phyloP scores from a whole-genome alignment of 2,329 filamentous ascomycete species.

The Didymella pinodella region DNA sequence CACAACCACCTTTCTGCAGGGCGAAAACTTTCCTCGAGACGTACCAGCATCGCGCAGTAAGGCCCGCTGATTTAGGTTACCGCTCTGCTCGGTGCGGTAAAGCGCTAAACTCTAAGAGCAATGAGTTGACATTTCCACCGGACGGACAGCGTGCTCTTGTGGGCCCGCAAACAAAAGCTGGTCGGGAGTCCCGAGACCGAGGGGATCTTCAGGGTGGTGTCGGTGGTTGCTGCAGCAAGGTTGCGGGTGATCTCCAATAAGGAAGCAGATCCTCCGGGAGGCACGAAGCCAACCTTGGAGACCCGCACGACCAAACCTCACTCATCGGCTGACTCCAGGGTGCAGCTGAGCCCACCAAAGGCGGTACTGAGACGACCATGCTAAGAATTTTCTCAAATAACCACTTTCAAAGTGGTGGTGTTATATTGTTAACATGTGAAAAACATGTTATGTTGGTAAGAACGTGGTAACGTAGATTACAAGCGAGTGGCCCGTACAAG shows the following conservation, averaged over 20 bases:
- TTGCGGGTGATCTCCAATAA: not conserved
- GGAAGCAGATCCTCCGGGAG: slow-evolving; percentile 1
- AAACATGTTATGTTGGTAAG: too few species aligned
- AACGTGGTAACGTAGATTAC: too few species aligned
- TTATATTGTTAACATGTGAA: too few species aligned
- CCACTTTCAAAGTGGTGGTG: too few species aligned
- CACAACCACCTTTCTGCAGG: slow-evolving; percentile 4
- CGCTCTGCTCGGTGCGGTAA: not conserved
- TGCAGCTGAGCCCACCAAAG: too few species aligned
- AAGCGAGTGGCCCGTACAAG: too few species aligned
- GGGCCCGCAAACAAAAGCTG: not conserved
- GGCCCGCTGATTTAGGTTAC: not conserved
- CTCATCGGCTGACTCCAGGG: not conserved
- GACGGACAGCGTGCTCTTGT: not conserved
- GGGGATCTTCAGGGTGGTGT: not conserved
- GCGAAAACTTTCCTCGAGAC: not conserved
- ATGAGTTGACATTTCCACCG: not conserved
- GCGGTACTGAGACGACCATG: too few species aligned
- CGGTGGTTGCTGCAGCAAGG: not conserved
- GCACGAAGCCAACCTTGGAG: not conserved
- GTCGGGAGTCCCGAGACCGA: not conserved
- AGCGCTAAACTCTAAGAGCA: not conserved
- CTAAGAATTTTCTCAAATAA: too few species aligned
- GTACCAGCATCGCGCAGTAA: slow-evolving; percentile 2
- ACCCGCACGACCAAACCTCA: slow-evolving; percentile 4